phyloP scores from a whole-genome alignment of 2,329 filamentous ascomycete genomes.

The Canariomyces notabilis region DNA sequence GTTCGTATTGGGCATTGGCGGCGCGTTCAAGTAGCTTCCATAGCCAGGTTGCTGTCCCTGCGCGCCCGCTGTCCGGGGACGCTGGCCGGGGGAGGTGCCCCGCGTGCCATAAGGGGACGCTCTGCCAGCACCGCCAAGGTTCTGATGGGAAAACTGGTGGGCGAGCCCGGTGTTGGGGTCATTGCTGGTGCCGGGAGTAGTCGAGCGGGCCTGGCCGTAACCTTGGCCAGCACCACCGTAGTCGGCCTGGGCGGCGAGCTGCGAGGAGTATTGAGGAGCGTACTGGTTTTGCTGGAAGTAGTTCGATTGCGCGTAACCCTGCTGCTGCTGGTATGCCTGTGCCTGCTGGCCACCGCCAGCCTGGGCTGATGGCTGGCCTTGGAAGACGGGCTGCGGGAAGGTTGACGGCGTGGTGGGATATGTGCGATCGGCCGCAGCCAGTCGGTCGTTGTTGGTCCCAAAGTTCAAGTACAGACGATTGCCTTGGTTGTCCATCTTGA shows the following conservation, averaged over 20 bases:
- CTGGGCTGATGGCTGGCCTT: constrained; percentile 32
- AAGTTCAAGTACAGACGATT: constrained; percentile 63
- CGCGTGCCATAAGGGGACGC: constrained; percentile 65
- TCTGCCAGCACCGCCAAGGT: constrained; percentile 70
- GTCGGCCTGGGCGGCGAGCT: constrained; percentile 37
- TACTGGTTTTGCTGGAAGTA: constrained; percentile 24
- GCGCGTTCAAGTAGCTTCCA: constrained; percentile 62
- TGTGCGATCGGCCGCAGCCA: constrained; percentile 58
- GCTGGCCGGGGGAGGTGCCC: constrained; percentile 62
- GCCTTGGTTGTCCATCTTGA: constrained; percentile 52
- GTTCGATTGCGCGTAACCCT: constrained; percentile 20
- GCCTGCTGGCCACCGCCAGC: constrained; percentile 43
- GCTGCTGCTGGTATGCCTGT: constrained; percentile 39
- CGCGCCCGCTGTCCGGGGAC: constrained; percentile 79
- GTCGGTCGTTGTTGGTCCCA: constrained; percentile 60
- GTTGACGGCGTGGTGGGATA: constrained; percentile 91
- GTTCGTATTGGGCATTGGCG: constrained; percentile 59
- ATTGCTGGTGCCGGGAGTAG: constrained; percentile 57
- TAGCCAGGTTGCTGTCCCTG: constrained; percentile 58
- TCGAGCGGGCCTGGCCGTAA: constrained; percentile 45
- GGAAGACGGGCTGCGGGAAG: constrained; percentile 84
- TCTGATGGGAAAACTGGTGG: constrained; percentile 96
- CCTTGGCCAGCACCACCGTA: constrained; percentile 30
- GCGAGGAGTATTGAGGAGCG: constrained; percentile 24
- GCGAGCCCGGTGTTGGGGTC: constrained; percentile 88